Conservation (phyloP, 495 filamentous ascomycete species). For the Aspergillus incahuasiensis region DNA sequence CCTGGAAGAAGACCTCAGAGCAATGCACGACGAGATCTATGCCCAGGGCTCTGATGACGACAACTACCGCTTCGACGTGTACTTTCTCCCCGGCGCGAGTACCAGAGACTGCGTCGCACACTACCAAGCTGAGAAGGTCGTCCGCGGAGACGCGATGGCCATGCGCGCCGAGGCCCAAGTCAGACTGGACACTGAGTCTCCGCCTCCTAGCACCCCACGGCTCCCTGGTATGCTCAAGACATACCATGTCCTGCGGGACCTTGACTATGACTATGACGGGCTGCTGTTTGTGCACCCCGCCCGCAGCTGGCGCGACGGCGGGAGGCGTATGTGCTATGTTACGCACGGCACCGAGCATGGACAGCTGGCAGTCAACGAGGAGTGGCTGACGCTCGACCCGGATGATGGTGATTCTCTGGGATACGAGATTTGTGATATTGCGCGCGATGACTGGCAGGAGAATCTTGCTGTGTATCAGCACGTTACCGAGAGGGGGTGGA, state of each 20-base stretch:
- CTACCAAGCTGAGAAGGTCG: slow-evolving; percentile 2
- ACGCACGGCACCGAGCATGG: background rate
- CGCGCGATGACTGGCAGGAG: background rate
- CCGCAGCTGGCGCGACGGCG: slow-evolving; percentile 1
- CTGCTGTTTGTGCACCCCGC: background rate
- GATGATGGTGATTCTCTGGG: background rate
- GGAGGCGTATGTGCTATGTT: background rate
- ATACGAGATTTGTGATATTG: background rate
- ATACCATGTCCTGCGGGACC: background rate
- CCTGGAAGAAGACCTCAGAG: slow-evolving; percentile 1
- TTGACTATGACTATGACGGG: background rate
- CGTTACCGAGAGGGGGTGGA: background rate
- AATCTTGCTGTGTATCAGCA: background rate
- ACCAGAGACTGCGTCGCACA: background rate
- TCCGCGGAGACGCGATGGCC: background rate
- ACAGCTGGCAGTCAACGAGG: background rate
- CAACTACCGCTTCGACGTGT: background rate
- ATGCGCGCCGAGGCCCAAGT: slow-evolving; percentile 1
- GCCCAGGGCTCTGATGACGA: background rate
- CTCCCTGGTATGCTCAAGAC: slow-evolving; percentile 4
- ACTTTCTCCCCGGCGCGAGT: background rate
- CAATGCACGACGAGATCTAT: background rate
- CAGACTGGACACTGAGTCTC: background rate
- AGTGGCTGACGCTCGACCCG: background rate
- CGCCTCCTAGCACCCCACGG: background rate